phyloP scores from a whole-genome alignment of 2,329 filamentous ascomycete genomes.

The Davidsoniella neocaledoniae region DNA sequence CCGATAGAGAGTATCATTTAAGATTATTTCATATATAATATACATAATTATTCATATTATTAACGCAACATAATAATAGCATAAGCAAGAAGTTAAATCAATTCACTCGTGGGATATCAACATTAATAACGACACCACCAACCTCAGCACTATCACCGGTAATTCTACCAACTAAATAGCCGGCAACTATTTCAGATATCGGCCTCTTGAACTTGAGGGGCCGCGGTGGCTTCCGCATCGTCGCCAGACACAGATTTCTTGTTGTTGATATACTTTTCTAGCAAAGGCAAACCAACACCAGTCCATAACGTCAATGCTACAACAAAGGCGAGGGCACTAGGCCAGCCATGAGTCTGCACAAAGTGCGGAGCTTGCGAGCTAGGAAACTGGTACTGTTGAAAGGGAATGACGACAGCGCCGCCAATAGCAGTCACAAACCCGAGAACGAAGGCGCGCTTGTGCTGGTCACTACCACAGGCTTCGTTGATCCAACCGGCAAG shows the following conservation, averaged over 20 bases:
- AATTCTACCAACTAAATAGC: too few species aligned
- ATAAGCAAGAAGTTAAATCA: too few species aligned
- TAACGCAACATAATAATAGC: too few species aligned
- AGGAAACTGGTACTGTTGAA: conserved; percentile 21
- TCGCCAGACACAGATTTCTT: too few species aligned
- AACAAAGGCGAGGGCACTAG: conserved; percentile 19
- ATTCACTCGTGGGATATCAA: too few species aligned
- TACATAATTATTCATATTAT: neutral
- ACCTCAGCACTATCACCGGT: too few species aligned
- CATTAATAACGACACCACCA: too few species aligned
- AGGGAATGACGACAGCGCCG: conserved; percentile 22
- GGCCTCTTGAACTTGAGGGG: too few species aligned
- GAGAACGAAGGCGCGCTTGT: conserved; percentile 25
- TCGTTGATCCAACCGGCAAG: conserved; percentile 26
- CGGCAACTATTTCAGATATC: too few species aligned
- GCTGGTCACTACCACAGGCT: conserved; percentile 25
- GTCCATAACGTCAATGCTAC: conserved; percentile 21
- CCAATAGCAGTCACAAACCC: conserved; percentile 24
- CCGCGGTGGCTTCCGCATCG: too few species aligned
- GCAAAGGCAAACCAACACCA: conserved; percentile 17
- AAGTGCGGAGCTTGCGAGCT: conserved; percentile 20
- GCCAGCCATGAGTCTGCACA: conserved; percentile 22
- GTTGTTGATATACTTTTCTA: conserved; percentile 8
- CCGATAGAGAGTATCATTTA: too few species aligned
- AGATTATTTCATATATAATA: too few species aligned